A percentile compares a stretch with the other conserved stretches of the same genome.
phyloP scores from a whole-genome alignment of 352 stramenopile species.

The Phytophthora sp. region DNA sequence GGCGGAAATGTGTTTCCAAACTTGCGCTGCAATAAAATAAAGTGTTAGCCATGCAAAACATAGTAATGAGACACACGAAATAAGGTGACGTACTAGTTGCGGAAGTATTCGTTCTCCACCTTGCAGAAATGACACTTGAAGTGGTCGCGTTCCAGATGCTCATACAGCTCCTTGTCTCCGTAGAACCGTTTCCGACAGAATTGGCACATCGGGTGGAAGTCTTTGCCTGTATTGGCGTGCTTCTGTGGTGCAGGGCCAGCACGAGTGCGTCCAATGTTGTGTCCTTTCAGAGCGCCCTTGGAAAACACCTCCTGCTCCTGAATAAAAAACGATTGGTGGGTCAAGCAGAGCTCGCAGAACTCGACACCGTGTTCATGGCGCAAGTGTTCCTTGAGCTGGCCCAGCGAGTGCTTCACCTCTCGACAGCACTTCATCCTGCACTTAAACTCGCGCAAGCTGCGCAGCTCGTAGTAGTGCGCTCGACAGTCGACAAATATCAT shows the following conservation, averaged over 20 bases:
- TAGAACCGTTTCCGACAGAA: slow-evolving; percentile 91
- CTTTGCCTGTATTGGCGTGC: slow-evolving; percentile 63
- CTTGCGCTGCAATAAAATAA: slow-evolving; percentile 55
- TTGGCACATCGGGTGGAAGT: slow-evolving; percentile 89
- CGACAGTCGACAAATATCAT: slow-evolving; percentile 83
- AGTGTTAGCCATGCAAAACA: slow-evolving; percentile 6
- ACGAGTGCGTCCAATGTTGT: slow-evolving; percentile 63
- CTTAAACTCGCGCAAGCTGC: slow-evolving; percentile 61
- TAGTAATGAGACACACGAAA: neutral
- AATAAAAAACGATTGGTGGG: slow-evolving; percentile 82
- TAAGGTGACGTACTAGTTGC: slow-evolving; percentile 81
- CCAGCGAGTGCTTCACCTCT: slow-evolving; percentile 56
- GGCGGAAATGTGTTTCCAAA: slow-evolving; percentile 85
- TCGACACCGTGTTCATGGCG: slow-evolving; percentile 64
- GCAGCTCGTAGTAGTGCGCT: slow-evolving; percentile 63
- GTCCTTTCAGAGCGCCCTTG: slow-evolving; percentile 68
- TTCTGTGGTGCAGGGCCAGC: slow-evolving; percentile 45
- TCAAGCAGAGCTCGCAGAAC: slow-evolving; percentile 82
- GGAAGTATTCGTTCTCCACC: slow-evolving; percentile 87
- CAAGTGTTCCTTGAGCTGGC: slow-evolving; percentile 76
- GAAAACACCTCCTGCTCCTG: slow-evolving; percentile 84
- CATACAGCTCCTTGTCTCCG: slow-evolving; percentile 82
- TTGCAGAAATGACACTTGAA: slow-evolving; percentile 93
- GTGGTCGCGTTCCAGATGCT: slow-evolving; percentile 89
- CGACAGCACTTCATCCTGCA: slow-evolving; percentile 72